Conservation (phyloP, 352 stramenopile genomes). For the Thraustochytrium striatum region DNA sequence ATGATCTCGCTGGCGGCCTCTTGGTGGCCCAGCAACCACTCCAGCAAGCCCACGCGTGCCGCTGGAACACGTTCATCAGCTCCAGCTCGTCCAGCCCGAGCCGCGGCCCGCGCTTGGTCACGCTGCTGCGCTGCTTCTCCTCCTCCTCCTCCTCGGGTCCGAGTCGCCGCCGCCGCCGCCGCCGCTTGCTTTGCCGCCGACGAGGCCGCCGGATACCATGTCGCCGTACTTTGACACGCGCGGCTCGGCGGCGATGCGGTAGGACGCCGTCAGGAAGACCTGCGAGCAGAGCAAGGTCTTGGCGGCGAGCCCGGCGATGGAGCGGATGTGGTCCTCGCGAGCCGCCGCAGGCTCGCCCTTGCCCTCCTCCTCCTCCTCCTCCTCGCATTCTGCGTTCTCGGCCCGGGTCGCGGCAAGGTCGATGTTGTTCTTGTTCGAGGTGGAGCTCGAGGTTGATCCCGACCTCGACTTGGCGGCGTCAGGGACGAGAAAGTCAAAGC, state of each 20-base stretch:
- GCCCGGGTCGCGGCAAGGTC: not conserved
- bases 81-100: conserved; percentile 75
- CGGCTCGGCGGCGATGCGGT: conserved; percentile 64
- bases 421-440: conserved; percentile 50
- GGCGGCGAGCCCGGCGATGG: conserved; percentile 43
- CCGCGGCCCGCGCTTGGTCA: not conserved
- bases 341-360: conserved; percentile 21
- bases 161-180: no score
- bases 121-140: not conserved
- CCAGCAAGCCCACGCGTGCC: conserved; percentile 72
- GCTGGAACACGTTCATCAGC: conserved; percentile 80
- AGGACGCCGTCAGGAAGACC: conserved; percentile 78
- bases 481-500: conserved; percentile 34
- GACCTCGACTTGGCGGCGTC: not conserved
- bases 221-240: conserved; percentile 37
- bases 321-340: conserved; percentile 52
- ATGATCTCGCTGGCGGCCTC: conserved; percentile 61
- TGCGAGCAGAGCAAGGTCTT: conserved; percentile 62
- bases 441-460: conserved; percentile 69
- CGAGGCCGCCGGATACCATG: conserved; percentile 1
- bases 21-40: conserved; percentile 69
- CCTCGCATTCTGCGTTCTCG: not conserved
- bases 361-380: conserved; percentile 13
- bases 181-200: no score
- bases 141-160: conserved; percentile 49